Base-by-base conservation (phyloP, 2,329 filamentous ascomycete genomes). In the Sclerotinia nivalis region DNA sequence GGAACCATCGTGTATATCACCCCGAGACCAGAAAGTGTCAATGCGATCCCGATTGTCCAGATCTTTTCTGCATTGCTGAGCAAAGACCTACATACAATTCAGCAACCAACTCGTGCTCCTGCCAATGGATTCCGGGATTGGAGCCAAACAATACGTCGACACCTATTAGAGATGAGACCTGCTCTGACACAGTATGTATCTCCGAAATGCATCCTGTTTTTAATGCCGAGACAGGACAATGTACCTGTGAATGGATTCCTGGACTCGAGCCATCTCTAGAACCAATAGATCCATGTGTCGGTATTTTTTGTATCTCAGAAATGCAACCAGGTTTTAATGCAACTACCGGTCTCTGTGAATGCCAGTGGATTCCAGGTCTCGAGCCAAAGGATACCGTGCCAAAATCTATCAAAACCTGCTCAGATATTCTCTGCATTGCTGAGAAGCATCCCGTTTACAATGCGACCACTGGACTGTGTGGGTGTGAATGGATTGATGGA, bases 11-110 rank as follows among this genome's bases (percentile, higher is more conserved):
- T 18, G 72, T 75, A 9, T 75, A 71, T 50, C 68, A 74, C 34
- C 69, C 72, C 1, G 71, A 71, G 9, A 71, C 72, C 0, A 55
- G 69, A 25, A 74, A 71, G 25, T 75, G 74, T 50, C 43, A 18
- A 37, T 75, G 74, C 43, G 67, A 71, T 20, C 31, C 61, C 28
- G 73, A 74, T 45, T 74, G 73, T 62, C 73, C 72, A 15, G 71
- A 72, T 40, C 59, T 75, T 9, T 69, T 72, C 43, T 75, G 74
- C 50, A 70, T 72, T 34, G 67, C 71, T 1, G 71, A 72, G 22
- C 22, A 65, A 43, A 67, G 37, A 13, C 68, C 72, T 2, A 71
- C 54, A 13, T 74, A 74, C 52, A 69, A 72, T 25, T 25, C 47
- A n/a, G 54, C 71, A 8, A 71, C 67, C 2, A 71, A 70, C 28